Evolutionary conservation across 495 filamentous ascomycete genomes (phyloP).

Genomic region (Diplogelasinospora grovesii): DNA sequence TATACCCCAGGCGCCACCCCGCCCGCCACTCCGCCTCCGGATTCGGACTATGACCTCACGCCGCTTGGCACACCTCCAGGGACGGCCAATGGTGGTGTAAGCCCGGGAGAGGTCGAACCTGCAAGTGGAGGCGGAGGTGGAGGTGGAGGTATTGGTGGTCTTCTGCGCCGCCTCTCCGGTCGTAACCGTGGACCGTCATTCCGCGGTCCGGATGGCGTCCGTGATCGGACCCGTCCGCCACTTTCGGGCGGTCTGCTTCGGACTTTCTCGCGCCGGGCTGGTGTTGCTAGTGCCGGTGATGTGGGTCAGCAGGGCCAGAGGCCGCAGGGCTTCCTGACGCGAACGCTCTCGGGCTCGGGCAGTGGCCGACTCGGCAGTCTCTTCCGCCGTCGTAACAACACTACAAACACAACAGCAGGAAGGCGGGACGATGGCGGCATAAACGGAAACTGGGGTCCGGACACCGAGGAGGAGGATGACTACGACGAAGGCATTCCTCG

Average conservation of each 20-base stretch:
- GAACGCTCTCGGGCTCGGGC: slow-evolving; percentile 28
- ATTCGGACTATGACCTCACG: slow-evolving; percentile 33
- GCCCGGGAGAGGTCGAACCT: too few relatives aligned
- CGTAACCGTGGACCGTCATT: slow-evolving; percentile 21
- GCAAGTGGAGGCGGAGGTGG: slow-evolving; percentile 13
- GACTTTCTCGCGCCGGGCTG: slow-evolving; percentile 33
- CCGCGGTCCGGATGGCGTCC: slow-evolving; percentile 18
- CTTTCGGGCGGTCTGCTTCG: slow-evolving; percentile 27
- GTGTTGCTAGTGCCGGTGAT: slow-evolving; percentile 33
- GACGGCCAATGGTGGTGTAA: slow-evolving; percentile 3
- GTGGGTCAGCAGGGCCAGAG: slow-evolving; percentile 29
- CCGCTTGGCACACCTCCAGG: slow-evolving; percentile 23
- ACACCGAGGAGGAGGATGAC: slow-evolving; percentile 29
- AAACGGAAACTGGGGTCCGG: slow-evolving; percentile 41
- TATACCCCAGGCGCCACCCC: slow-evolving; percentile 75
- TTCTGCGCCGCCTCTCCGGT: slow-evolving; percentile 36
- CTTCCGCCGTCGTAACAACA: slow-evolving; percentile 47
- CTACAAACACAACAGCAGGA: slow-evolving; percentile 30
- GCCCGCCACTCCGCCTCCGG: slow-evolving; percentile 53
- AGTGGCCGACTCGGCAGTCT: slow-evolving; percentile 35
- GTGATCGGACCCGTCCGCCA: slow-evolving; percentile 26
- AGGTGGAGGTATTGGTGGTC: slow-evolving; percentile 15
- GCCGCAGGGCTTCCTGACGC: slow-evolving; percentile 58
- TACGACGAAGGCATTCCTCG: slow-evolving; percentile 18
- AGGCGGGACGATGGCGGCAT: slow-evolving; percentile 41